These are phyloP conservation scores for Diatrype stigma DNA, from an alignment of 2,329 filamentous ascomycete genomes.

Conservation along the genomic window DNA sequence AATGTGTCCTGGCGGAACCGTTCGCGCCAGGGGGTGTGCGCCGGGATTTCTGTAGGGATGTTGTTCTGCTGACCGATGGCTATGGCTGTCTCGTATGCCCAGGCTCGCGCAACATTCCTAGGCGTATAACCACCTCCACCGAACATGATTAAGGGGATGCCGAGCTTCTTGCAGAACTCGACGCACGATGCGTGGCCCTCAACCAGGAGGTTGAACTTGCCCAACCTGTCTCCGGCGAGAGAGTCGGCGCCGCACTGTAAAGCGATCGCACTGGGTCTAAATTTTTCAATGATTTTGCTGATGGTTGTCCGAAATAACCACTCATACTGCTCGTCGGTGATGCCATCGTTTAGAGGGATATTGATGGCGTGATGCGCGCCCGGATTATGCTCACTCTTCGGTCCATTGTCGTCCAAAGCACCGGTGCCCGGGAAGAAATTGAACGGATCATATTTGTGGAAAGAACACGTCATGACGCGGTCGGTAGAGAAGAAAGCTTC, in stretches of 20 bases:
- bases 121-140: constrained; percentile 96
- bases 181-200: constrained; percentile 91
- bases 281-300: constrained; percentile 71
- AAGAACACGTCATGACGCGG: constrained; percentile 87
- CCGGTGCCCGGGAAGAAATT: constrained; percentile 90
- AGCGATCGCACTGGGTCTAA: constrained; percentile 86
- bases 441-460: constrained; percentile 88
- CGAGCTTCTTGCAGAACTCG: constrained; percentile 76
- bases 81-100: constrained; percentile 94
- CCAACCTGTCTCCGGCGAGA: constrained; percentile 85
- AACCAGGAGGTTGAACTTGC: constrained; percentile 95
- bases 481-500: constrained; percentile 88
- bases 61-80: constrained; percentile 70
- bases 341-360: constrained; percentile 84
- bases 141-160: constrained; percentile 80
- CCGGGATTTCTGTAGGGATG: constrained; percentile 69
- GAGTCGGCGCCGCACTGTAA: constrained; percentile 95
- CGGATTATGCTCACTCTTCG: constrained; percentile 75
- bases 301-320: constrained; percentile 81
- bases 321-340: constrained; percentile 85
- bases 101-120: constrained; percentile 90
- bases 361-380: constrained; percentile 89
- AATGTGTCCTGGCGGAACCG: constrained; percentile 86
- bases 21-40: constrained; percentile 77
- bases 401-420: constrained; percentile 80